Evolutionary conservation across 768 basidiomycete species (phyloP), one percentile per base, ranked within the genome.

Genomic region (Cyclocybe cylindracea): DNA sequence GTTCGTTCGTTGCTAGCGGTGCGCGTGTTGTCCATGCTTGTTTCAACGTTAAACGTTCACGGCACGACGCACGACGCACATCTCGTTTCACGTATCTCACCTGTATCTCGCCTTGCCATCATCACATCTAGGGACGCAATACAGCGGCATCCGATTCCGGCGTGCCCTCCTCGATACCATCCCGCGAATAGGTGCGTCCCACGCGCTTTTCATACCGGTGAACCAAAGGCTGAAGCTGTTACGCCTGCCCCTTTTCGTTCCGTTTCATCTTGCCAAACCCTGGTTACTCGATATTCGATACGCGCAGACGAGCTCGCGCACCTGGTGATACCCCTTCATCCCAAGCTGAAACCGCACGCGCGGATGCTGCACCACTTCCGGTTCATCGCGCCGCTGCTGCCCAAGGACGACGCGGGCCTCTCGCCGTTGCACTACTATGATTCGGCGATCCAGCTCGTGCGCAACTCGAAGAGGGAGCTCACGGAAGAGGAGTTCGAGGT

Each of bases 301-400:
- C 46, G 13, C 24, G 42, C 59, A 91, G 90, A 93, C 66, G 70
- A 70, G 8, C 76, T 87, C 41, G 86, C 89, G 29, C 89, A 84
- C 57, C 65, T 79, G 43, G 78, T 91, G 37, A 87, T 92, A 54
- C 90, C 90, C 29, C 79, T 81, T 35, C 82, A 88, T 47, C 91
- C 89, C 10, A 60, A 70, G 13, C 66, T 87, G 60, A 85, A 86
- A 57, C 88, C 89, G 2, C 85, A 89, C 64, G 77, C 78, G 4
- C 84, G 89, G 56, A 86, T 91, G 86, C 73, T 87, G 43, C 84
- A 89, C 65, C 89, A 91, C 64, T 88, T 91, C 62, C 84, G 89
- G 39, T 89, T 87, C 69, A 78, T 92, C 34, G 68, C 80, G 3
- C 88, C 88, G 0, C 74, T 92, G 50, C 83, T 75, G 50, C 74